Evolutionary conservation across 371 early-diverging fungal species (phyloP).

Genomic region (Cokeromyces recurvatus): DNA sequence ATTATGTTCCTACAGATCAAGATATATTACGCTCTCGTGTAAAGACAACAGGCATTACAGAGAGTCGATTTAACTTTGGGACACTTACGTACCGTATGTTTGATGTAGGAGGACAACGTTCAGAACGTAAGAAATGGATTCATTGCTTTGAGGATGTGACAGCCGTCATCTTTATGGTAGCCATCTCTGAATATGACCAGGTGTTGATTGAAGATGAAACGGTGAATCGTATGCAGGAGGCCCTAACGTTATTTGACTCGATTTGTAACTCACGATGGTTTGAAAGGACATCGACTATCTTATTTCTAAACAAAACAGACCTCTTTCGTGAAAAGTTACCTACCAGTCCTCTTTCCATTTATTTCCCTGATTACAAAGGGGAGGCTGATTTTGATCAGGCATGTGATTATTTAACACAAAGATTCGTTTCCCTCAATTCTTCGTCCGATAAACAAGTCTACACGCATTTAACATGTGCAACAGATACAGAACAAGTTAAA

Average conservation of each 20-base stretch:
- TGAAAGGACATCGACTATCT: constrained; percentile 86
- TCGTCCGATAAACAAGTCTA: constrained; percentile 70
- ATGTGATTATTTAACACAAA: constrained; percentile 43
- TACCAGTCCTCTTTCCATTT: constrained; percentile 69
- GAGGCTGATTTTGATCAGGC: constrained; percentile 14
- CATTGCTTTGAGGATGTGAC: constrained; percentile 96
- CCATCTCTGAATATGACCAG: constrained; percentile 95
- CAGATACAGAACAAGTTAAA: constrained; percentile 79
- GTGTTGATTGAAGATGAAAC: constrained; percentile 94
- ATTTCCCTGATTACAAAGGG: constrained; percentile 77
- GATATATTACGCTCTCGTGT: constrained; percentile 84
- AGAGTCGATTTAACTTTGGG: constrained; percentile 82
- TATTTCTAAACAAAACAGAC: constrained; percentile 98
- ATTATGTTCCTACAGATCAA: constrained; percentile 87
- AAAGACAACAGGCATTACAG: constrained; percentile 89
- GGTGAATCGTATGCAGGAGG: constrained; percentile 96
- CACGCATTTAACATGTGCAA: constrained; percentile 92
- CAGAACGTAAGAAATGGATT: constrained; percentile 94
- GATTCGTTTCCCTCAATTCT: constrained; percentile 69
- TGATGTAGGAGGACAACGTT: constrained; percentile 95
- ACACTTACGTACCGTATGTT: constrained; percentile 88
- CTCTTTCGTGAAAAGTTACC: constrained; percentile 87
- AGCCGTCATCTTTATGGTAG: constrained; percentile 92
- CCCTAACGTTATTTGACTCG: constrained; percentile 91
- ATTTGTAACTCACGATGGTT: constrained; percentile 97